Evolutionary conservation across 2,329 filamentous ascomycete genomes (phyloP).

Genomic region (Teratosphaeria pseudoeucalypti): DNA sequence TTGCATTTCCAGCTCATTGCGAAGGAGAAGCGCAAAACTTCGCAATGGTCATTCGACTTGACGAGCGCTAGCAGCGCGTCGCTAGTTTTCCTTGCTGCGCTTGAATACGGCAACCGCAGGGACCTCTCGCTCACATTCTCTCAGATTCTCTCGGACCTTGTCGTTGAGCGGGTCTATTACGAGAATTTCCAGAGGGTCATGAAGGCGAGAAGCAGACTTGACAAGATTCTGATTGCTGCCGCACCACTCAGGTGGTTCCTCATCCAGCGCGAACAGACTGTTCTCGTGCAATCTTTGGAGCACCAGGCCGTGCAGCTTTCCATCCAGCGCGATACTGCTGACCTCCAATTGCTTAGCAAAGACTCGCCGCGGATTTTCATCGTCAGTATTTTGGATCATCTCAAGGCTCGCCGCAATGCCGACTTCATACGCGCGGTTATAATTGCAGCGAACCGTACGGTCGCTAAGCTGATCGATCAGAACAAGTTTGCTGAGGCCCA

Average conservation of each 20-base stretch:
- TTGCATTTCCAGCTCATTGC: slow-evolving; percentile 42
- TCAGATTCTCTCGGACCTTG: slow-evolving; percentile 34
- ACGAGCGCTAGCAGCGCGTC: slow-evolving; percentile 28
- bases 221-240: slow-evolving; percentile 24
- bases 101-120: slow-evolving; percentile 33
- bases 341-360: slow-evolving; percentile 25
- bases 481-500: slow-evolving; percentile 32
- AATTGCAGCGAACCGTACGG: slow-evolving; percentile 28
- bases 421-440: slow-evolving; percentile 33
- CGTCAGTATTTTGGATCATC: slow-evolving; percentile 30
- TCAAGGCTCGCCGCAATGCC: slow-evolving; percentile 27
- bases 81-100: slow-evolving; percentile 37
- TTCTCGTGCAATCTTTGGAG: slow-evolving; percentile 27
- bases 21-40: slow-evolving; percentile 27
- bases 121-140: slow-evolving; percentile 27
- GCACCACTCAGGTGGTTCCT: slow-evolving; percentile 31
- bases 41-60: slow-evolving; percentile 21
- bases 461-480: slow-evolving; percentile 27
- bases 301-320: slow-evolving; percentile 20
- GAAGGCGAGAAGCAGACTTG: slow-evolving; percentile 21
- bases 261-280: slow-evolving; percentile 23
- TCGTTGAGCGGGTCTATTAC: slow-evolving; percentile 34
- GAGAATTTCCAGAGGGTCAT: slow-evolving; percentile 21
- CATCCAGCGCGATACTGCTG: slow-evolving; percentile 24
- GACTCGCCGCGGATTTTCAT: slow-evolving; percentile 28